phyloP scores from a whole-genome alignment of 2,329 filamentous ascomycete species.

The Ophiognomonia clavigignenti-juglandacearum region DNA sequence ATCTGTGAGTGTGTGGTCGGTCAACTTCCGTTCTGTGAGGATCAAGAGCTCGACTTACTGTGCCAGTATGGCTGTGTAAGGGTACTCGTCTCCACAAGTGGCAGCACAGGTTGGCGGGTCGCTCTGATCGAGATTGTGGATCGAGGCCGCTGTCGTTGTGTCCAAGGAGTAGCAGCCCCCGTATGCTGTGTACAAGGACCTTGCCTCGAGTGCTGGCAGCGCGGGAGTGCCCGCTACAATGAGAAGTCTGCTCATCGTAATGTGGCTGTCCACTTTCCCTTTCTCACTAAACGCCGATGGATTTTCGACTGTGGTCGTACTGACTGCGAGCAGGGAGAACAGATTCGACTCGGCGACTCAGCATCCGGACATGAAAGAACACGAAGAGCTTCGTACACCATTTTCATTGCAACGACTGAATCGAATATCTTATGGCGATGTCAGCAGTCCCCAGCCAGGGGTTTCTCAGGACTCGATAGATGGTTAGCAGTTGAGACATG shows the following conservation, averaged over 20 bases:
- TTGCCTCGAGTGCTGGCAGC: conserved; percentile 6
- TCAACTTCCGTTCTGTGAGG: not conserved
- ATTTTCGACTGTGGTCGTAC: too few relatives aligned
- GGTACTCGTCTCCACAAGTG: conserved; percentile 8
- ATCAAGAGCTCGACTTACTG: conserved; percentile 7
- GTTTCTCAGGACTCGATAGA: too few relatives aligned
- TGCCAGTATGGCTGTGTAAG: conserved; percentile 3
- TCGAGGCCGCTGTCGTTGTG: not conserved
- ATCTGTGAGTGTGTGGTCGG: conserved; percentile 1
- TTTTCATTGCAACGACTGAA: too few relatives aligned
- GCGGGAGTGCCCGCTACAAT: conserved; percentile 3
- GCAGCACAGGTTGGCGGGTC: conserved; percentile 5
- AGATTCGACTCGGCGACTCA: too few relatives aligned
- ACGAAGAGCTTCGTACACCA: too few relatives aligned
- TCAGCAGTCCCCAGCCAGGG: too few relatives aligned
- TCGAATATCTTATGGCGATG: too few relatives aligned
- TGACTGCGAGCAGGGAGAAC: too few relatives aligned
- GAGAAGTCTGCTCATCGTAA: conserved; percentile 7
- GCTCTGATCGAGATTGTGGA: conserved; percentile 1
- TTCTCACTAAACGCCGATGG: too few relatives aligned
- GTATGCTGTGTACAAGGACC: not conserved
- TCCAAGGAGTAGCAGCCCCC: conserved; percentile 8
- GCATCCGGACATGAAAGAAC: too few relatives aligned
- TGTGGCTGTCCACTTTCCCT: too few relatives aligned
- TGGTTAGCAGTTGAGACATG: too few relatives aligned